A percentile compares a stretch with the other conserved stretches of the same genome.
Conservation (phyloP, 768 basidiomycete genomes). For the Rhizopogon vesiculosus region DNA sequence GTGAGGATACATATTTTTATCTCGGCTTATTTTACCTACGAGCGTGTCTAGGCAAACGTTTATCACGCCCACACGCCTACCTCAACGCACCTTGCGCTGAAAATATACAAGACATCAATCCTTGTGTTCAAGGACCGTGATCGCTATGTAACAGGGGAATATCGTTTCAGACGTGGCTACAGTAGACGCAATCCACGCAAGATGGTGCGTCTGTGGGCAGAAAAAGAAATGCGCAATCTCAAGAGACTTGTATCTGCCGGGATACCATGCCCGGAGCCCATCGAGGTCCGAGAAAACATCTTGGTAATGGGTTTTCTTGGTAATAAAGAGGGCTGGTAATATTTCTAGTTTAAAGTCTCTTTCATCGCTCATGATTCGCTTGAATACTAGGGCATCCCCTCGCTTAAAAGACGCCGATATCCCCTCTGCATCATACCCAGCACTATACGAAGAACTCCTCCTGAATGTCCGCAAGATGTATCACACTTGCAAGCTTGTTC, state of each 20-base stretch:
- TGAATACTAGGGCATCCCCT: constrained; percentile 72
- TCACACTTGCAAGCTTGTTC: constrained; percentile 88
- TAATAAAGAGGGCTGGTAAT: constrained; percentile 74
- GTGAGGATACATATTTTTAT: constrained; percentile 34
- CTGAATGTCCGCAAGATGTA: constrained; percentile 81
- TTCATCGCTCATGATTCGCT: not conserved
- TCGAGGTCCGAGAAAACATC: constrained; percentile 95
- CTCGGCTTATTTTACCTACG: constrained; percentile 26
- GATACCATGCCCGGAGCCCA: constrained; percentile 79
- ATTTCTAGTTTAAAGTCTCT: constrained; percentile 8
- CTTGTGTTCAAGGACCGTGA: constrained; percentile 97
- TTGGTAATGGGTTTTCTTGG: constrained; percentile 95
- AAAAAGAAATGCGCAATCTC: constrained; percentile 98
- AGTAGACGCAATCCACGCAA: constrained; percentile 90
- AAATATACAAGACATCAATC: constrained; percentile 98
- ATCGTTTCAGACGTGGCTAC: constrained; percentile 90
- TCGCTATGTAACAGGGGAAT: constrained; percentile 92
- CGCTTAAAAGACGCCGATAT: constrained; percentile 86
- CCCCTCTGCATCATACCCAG: constrained; percentile 41
- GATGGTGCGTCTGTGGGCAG: constrained; percentile 98
- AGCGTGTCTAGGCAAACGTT: constrained; percentile 69
- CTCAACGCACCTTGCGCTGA: constrained; percentile 74
- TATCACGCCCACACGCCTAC: constrained; percentile 77
- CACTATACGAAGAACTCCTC: constrained; percentile 76
- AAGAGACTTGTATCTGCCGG: constrained; percentile 81